Base-by-base conservation (phyloP, 164 flowering plant species). In the Vitis amurensis region DNA sequence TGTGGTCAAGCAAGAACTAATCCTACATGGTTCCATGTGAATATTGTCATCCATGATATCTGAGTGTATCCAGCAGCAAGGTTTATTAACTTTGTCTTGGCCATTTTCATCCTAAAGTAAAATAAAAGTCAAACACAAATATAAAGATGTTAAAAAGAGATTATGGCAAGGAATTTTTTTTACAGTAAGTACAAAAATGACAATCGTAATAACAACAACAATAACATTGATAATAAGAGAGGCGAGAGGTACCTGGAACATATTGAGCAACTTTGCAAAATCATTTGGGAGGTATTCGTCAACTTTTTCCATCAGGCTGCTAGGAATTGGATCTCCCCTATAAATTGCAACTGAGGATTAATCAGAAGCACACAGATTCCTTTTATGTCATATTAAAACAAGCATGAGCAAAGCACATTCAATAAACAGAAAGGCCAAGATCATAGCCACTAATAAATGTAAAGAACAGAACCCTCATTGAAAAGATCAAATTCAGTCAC, bases 31-130 rank as follows among this genome's bases (percentile, higher is more conserved):
- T 72, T 86, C 90, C 93, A 95, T 76, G 79, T 77, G 78, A 68
- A 95, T 77, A 74, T 95, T 95, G 79, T 93, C 99, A 80, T 91
- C 99, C 99, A 95, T 95, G 48, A 95, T 79, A 79, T 95, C 99
- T 0, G 91, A 80, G 84, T 95, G 99, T 77, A 93, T 84, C 98
- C 97, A 95, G 61, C 90, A 74, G 68, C 79, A 87, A 74, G 80
- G 70, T 68, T 79, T 83, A 55, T 69, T 52, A 48, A 67, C 79
- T 70, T 76, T 63, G 29, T 50, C 19, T 49, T 44, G 23, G 66
- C 75, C 74, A 60, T 70, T 68, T 62, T 66, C 83, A 76, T 76
- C 78, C 96, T 89, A 77, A 67, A 73, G 68, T 27, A 8, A 64
- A 71, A 78, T 11, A 63, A 67, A 66, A 57, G 47, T 17, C 44